Conservation (phyloP, 352 stramenopile species). For the Globisporangium viniferum region DNA sequence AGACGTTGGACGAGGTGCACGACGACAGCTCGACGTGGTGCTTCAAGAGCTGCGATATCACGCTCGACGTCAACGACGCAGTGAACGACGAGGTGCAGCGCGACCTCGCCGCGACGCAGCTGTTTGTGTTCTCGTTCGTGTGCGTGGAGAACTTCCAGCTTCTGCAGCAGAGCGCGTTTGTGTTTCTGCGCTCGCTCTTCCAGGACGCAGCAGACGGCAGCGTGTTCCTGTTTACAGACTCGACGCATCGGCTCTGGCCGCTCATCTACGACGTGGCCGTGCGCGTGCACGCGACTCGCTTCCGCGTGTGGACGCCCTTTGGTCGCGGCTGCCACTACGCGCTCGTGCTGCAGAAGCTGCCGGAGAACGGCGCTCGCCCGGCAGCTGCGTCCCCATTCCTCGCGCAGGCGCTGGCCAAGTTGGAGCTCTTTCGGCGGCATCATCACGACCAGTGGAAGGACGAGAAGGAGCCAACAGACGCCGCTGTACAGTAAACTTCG, state of each 20-base stretch:
- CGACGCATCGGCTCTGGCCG: constrained; percentile 69
- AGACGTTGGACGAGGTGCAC: constrained; percentile 27
- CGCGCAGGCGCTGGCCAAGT: constrained; percentile 31
- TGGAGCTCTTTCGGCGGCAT: constrained; percentile 48
- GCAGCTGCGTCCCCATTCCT: constrained; percentile 39
- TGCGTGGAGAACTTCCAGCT: constrained; percentile 70
- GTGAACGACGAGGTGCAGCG: constrained; percentile 36
- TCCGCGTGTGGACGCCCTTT: constrained; percentile 58
- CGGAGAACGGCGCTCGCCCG: not conserved
- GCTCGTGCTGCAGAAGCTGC: constrained; percentile 60
- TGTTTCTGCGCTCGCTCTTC: constrained; percentile 58
- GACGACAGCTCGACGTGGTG: constrained; percentile 22
- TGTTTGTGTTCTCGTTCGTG: constrained; percentile 72
- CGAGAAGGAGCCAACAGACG: not conserved
- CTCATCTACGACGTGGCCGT: constrained; percentile 46
- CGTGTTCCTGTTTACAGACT: constrained; percentile 68
- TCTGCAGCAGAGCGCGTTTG: constrained; percentile 39
- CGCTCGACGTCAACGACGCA: constrained; percentile 26
- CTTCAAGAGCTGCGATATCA: constrained; percentile 68
- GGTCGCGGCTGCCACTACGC: constrained; percentile 59
- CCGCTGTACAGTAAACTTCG: not conserved
- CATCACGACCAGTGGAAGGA: constrained; percentile 32
- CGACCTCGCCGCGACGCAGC: constrained; percentile 29
- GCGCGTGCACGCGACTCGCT: constrained; percentile 22
- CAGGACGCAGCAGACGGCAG: constrained; percentile 26